Conservation (phyloP, 2,329 filamentous ascomycete species). For the Fusarium lyarnte region DNA sequence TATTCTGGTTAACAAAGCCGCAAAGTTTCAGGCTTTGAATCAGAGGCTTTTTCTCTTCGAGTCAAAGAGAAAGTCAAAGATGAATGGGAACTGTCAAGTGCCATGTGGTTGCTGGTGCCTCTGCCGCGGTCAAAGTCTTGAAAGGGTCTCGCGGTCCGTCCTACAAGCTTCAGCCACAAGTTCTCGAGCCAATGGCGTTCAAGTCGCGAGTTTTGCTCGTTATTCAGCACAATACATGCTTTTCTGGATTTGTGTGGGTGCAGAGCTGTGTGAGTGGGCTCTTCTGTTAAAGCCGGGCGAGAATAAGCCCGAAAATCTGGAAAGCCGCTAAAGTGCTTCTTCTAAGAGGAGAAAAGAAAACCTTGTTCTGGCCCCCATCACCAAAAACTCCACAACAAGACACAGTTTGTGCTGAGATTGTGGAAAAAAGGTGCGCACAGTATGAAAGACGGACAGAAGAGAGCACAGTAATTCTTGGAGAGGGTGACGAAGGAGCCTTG, state of each 20-base stretch:
- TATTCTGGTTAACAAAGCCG: constrained; percentile 25
- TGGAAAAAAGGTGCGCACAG: constrained; percentile 27
- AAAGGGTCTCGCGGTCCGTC: constrained; percentile 13
- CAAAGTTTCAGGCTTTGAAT: constrained; percentile 25
- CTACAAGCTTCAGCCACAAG: constrained; percentile 23
- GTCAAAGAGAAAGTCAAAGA: constrained; percentile 24
- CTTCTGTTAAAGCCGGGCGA: constrained; percentile 3
- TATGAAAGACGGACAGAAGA: constrained; percentile 17
- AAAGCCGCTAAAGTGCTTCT: constrained; percentile 27
- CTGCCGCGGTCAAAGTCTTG: constrained; percentile 26
- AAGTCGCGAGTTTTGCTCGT: constrained; percentile 15
- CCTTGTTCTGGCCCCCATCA: constrained; percentile 25
- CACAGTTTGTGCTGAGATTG: constrained; percentile 3
- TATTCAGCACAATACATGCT: neutral
- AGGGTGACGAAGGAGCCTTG: constrained; percentile 8
- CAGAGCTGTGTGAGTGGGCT: constrained; percentile 35
- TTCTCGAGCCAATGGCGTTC: constrained; percentile 17
- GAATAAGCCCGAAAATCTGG: constrained; percentile 3
- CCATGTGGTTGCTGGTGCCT: constrained; percentile 38
- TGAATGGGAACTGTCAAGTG: constrained; percentile 13
- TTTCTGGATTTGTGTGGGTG: constrained; percentile 17
- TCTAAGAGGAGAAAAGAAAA: constrained; percentile 4
- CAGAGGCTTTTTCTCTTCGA: constrained; percentile 18
- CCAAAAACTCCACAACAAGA: constrained; percentile 22
- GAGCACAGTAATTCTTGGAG: neutral